phyloP scores from a whole-genome alignment of 331 rosid species.

The Cucumis variabilis region DNA sequence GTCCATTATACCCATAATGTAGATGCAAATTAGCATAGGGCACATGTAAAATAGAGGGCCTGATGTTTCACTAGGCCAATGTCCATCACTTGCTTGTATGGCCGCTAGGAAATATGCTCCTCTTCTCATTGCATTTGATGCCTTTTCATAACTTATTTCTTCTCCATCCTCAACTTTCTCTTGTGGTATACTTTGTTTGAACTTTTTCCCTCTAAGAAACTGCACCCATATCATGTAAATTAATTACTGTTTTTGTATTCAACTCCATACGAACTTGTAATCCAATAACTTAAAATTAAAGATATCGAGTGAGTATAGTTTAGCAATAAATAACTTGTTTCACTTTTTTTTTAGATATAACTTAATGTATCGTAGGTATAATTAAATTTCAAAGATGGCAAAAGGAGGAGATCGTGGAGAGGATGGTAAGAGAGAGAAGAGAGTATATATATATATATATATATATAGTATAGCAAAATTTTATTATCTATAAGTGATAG shows the following conservation, averaged over 20 bases:
- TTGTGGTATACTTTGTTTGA: slow-evolving; percentile 22
- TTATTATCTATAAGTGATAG: no score
- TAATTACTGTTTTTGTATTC: neutral
- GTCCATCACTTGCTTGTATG: slow-evolving; percentile 32
- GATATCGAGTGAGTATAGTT: no score
- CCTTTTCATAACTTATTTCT: slow-evolving; percentile 21
- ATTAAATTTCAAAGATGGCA: no score
- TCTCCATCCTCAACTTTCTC: slow-evolving; percentile 29
- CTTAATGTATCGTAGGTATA: no score
- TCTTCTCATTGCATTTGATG: slow-evolving; percentile 27
- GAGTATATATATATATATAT: no score
- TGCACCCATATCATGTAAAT: neutral
- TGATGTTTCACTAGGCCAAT: slow-evolving; percentile 35
- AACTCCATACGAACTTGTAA: no score
- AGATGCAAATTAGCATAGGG: slow-evolving; percentile 8
- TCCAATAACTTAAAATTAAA: no score
- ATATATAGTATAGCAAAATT: no score
- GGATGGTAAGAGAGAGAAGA: no score
- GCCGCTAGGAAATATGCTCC: slow-evolving; percentile 1
- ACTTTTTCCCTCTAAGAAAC: slow-evolving; percentile 25
- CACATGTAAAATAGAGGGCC: slow-evolving; percentile 27
- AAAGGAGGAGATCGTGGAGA: no score
- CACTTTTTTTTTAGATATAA: no score
- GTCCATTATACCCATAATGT: slow-evolving; percentile 29
- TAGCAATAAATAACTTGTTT: no score